Evolutionary conservation across 495 filamentous ascomycete species (phyloP), one percentile per base, ranked within the genome.

Genomic region (Copromyces sp.): DNA sequence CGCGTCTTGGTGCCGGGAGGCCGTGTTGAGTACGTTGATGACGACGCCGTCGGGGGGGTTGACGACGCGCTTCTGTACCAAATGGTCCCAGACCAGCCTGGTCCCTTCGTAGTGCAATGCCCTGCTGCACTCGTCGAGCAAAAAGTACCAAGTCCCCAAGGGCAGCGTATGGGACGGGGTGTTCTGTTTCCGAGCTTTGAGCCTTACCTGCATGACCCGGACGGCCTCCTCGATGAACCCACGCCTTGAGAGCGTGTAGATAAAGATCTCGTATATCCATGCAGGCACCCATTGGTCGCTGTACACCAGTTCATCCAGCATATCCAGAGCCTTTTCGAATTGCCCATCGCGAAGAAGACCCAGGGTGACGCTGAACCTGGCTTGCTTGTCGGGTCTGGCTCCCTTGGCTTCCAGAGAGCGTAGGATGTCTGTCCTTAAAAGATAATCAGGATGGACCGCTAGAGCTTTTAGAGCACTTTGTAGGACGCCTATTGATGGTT

Each of bases 401-500:
- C 89, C 93, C 29, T 88, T 84, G 9, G 84, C 84, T 8, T 86
- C 89, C 35, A 96, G 78, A 29, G 89, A 89, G 59, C 84, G 78
- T 35, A 98, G 80, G n/a, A 97, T 84, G 39, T 90, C 84, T 42
- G 86, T 84, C 32, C 94, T 90, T 12, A 94, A 83, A 2, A 94
- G 59, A 74, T 95, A 94, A 80, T 98, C 90, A 1, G 95, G 94
- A 79, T 97, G 94, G 32, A 96, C 88, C 16, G 93, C 89, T 32
- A 94, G 87, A 7, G 88, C 89, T 94, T 70, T 39, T 74, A 24
- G 35, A 17, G 90, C 87, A 73, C 86, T 86, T 80, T 95, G 90
- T 74, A 92, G 93, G 3, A 91, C 88, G 5, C 82, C 84, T 3
- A 87, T 84, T 75, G 93, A 90, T 16, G 86, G 84, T 35, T 84